Percentiles rank a stretch among this genome's conserved stretches.
phyloP scores from a whole-genome alignment of 2,329 filamentous ascomycete species.

The Colletotrichum sojae region DNA sequence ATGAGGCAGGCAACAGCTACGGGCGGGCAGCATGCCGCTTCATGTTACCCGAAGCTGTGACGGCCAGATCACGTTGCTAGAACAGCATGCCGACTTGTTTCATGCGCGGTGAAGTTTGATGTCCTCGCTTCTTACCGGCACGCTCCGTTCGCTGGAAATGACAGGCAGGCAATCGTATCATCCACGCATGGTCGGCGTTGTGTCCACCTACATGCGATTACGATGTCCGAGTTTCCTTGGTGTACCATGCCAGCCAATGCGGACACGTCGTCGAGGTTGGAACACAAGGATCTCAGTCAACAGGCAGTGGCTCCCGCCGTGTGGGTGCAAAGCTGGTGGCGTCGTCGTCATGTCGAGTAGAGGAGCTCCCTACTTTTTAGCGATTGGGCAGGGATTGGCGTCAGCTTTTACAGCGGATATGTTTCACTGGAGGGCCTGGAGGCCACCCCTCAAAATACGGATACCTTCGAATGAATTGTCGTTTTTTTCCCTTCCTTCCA shows the following conservation, averaged over 20 bases:
- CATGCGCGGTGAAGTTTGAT: constrained; percentile 14
- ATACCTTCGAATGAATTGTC: constrained; percentile 29
- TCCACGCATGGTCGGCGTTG: constrained; percentile 11
- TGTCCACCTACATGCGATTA: constrained; percentile 20
- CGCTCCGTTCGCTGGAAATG: constrained; percentile 7
- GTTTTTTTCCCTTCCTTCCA: not conserved
- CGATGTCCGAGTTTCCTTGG: constrained; percentile 12
- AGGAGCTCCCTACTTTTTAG: constrained; percentile 1
- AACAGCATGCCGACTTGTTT: constrained; percentile 11
- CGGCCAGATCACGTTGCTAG: constrained; percentile 13
- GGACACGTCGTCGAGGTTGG: not conserved
- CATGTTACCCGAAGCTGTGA: constrained; percentile 14
- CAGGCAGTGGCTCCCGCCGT: not conserved
- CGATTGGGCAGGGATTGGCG: constrained; percentile 15
- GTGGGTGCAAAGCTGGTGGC: constrained; percentile 8
- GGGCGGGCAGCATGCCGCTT: constrained; percentile 8
- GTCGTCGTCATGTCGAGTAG: constrained; percentile 3
- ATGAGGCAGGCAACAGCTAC: constrained; percentile 45
- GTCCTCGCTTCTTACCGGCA: not conserved
- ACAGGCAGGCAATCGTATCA: constrained; percentile 24
- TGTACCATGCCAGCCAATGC: constrained; percentile 5
- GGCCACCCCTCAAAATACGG: constrained; percentile 1
- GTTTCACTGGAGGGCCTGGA: constrained; percentile 15
- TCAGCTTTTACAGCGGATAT: constrained; percentile 2
- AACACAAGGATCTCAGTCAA: constrained; percentile 1